Evolutionary conservation across 2,329 filamentous ascomycete species (phyloP), one percentile per base, ranked within the genome.

Genomic region (Sclerotinia subarctica): DNA sequence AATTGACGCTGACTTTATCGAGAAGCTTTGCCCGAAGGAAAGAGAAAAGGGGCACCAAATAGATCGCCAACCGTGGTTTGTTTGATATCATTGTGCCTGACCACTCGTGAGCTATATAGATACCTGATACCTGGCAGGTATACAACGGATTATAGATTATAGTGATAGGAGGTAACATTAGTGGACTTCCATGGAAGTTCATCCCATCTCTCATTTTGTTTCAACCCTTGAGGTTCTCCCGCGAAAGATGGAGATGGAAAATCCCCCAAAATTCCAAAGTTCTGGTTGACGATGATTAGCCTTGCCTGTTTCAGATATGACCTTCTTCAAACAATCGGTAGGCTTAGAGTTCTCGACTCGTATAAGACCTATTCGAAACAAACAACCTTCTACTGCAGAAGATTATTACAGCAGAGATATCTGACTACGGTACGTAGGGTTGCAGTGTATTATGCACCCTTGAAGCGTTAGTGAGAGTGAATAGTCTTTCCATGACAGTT

Each of bases 11-110:
- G 58, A 11, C 5, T 49, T 11, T 11, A 35, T 62, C 0, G 32
- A 24, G 21, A 49, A 35, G 29, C 13, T 49, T 24, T 19, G 11
- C 35, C 21, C 21, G 15, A 35, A 24, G 29, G 35, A 19, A 49
- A 24, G 15, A 17, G 6, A 26, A 49, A 29, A 38, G 44, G 32
- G 38, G 8, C n/a, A 38, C 44, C 29, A 7, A 62, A 26, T 62
- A 62, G 58, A 62, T 62, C 58, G 44, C 44, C 29, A 44, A 38
- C 29, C 11, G 29, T 49, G 58, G 11, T 47, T 60, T 24, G 42
- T 21, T 47, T 35, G 26, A 47, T 47, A n/a, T n/a, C 26, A 60
- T n/a, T 47, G 26, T 47, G 57, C 19, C 21, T n/a, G 42, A 32
- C 24, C 57, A 47, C 24, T 35, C 11, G 21, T 47, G 26, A 60